phyloP scores from a whole-genome alignment of 2,329 filamentous ascomycete species.

The Monosporascus sp. region DNA sequence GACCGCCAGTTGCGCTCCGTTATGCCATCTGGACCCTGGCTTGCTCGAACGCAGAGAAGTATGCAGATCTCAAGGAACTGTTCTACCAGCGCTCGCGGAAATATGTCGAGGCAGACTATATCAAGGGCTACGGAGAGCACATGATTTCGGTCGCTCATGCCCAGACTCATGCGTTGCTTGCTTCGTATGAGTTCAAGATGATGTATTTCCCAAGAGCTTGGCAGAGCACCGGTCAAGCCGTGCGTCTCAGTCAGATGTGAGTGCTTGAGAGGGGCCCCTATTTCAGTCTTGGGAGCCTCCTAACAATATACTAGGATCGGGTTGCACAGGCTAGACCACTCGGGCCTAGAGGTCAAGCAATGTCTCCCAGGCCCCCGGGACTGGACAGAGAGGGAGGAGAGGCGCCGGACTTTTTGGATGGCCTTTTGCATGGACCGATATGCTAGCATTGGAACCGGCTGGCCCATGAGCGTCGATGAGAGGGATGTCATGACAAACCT shows the following conservation, averaged over 20 bases:
- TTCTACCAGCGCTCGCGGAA: constrained; percentile 89
- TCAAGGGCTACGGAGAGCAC: constrained; percentile 86
- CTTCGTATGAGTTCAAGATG: constrained; percentile 89
- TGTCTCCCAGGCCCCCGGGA: constrained; percentile 80
- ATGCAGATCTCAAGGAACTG: constrained; percentile 69
- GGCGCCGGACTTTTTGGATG: constrained; percentile 92
- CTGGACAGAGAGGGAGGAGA: constrained; percentile 90
- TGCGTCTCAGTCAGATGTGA: constrained; percentile 79
- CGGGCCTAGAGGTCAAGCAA: constrained; percentile 84
- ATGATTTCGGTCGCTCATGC: constrained; percentile 82
- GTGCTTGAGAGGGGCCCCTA: constrained; percentile 15
- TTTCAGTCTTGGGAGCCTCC: constrained; percentile 39
- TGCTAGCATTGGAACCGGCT: constrained; percentile 91
- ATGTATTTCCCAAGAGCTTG: constrained; percentile 97
- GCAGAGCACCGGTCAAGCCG: constrained; percentile 80
- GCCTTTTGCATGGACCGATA: constrained; percentile 87
- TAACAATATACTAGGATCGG: constrained; percentile 72
- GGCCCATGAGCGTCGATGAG: constrained; percentile 94
- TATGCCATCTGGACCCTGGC: constrained; percentile 97
- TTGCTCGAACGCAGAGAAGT: constrained; percentile 81
- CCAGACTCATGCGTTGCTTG: constrained; percentile 76
- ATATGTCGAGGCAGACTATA: constrained; percentile 82
- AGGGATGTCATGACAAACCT: constrained; percentile 83
- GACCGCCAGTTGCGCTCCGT: constrained; percentile 80
- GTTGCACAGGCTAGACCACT: constrained; percentile 77